Conservation (phyloP, 2,329 filamentous ascomycete genomes). For the Diaporthe sp. region DNA sequence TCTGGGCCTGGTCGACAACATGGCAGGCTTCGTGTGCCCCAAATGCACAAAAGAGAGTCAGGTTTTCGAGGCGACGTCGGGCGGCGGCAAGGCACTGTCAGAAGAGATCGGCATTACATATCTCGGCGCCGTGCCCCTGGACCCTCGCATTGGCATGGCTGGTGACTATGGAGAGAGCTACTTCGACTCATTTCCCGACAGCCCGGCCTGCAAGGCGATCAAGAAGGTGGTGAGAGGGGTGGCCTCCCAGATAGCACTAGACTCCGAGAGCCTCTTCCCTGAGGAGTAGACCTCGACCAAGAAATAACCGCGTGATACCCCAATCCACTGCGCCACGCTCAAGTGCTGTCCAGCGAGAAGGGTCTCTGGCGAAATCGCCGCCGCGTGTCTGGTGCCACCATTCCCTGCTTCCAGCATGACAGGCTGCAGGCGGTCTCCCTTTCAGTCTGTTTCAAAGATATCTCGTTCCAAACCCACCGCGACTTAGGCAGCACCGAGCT, state of each 20-base stretch:
- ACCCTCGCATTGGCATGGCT: slow-evolving; percentile 94
- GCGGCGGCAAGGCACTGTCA: slow-evolving; percentile 84
- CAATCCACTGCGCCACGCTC: slow-evolving; percentile 24
- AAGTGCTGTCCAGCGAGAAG: slow-evolving; percentile 20
- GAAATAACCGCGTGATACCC: slow-evolving; percentile 36
- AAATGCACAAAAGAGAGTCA: slow-evolving; percentile 86
- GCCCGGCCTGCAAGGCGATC: slow-evolving; percentile 87
- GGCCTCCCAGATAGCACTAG: slow-evolving; percentile 73
- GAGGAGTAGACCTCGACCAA: slow-evolving; percentile 50
- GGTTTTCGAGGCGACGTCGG: slow-evolving; percentile 93
- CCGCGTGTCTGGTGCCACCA: background rate
- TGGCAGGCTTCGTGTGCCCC: slow-evolving; percentile 96
- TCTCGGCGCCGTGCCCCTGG: slow-evolving; percentile 88
- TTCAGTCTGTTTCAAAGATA: slow-evolving; percentile 8
- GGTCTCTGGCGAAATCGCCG: background rate
- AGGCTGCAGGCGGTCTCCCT: background rate
- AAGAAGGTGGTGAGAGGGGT: slow-evolving; percentile 83
- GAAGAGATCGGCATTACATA: slow-evolving; percentile 91
- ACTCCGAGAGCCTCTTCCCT: slow-evolving; percentile 66
- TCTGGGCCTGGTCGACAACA: slow-evolving; percentile 95
- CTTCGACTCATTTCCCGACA: slow-evolving; percentile 93
- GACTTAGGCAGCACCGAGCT: slow-evolving; percentile 58
- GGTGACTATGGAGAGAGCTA: slow-evolving; percentile 99
- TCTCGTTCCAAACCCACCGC: background rate
- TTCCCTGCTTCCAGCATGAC: background rate